A percentile compares a stretch with the other conserved stretches of the same genome.
Evolutionary conservation across 179 eudicot species (phyloP).

Genomic region (Silene vulgaris): DNA sequence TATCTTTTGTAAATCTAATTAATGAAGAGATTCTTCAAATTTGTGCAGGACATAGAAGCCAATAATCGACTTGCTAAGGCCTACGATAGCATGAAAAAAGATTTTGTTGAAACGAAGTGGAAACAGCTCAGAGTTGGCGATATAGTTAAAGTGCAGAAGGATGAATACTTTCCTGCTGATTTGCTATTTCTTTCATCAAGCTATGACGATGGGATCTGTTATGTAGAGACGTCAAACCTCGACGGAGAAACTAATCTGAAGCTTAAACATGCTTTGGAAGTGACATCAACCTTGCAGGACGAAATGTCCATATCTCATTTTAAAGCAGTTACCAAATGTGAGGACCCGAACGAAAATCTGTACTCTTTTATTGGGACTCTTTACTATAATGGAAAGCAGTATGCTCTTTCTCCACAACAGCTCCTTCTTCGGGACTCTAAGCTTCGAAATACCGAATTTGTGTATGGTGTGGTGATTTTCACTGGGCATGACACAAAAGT

Average conservation of each 20-base stretch:
- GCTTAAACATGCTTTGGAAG: slow-evolving; percentile 36
- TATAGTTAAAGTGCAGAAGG: slow-evolving; percentile 32
- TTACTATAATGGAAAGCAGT: slow-evolving; percentile 29
- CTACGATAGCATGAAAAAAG: slow-evolving; percentile 24
- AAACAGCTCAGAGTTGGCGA: slow-evolving; percentile 35
- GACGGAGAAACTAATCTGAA: slow-evolving; percentile 40
- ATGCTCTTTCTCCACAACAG: slow-evolving; percentile 50
- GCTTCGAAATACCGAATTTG: slow-evolving; percentile 50
- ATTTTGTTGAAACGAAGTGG: slow-evolving; percentile 29
- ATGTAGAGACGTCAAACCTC: slow-evolving; percentile 37
- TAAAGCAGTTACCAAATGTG: slow-evolving; percentile 36
- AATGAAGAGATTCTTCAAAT: neutral
- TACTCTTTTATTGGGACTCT: slow-evolving; percentile 54
- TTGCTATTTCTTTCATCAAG: slow-evolving; percentile 33
- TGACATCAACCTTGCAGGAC: slow-evolving; percentile 25
- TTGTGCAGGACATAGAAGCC: slow-evolving; percentile 34
- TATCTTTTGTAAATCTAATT: neutral
- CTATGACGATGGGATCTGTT: slow-evolving; percentile 37
- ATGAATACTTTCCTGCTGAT: slow-evolving; percentile 40
- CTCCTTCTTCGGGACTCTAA: slow-evolving; percentile 58
- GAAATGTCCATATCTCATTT: slow-evolving; percentile 26
- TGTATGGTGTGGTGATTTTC: slow-evolving; percentile 54
- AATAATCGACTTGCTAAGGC: slow-evolving; percentile 27
- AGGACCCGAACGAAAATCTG: slow-evolving; percentile 56
- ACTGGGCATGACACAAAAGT: slow-evolving; percentile 58